Conservation (phyloP, 345 rosid genomes). For the Hirschfeldia incana region DNA sequence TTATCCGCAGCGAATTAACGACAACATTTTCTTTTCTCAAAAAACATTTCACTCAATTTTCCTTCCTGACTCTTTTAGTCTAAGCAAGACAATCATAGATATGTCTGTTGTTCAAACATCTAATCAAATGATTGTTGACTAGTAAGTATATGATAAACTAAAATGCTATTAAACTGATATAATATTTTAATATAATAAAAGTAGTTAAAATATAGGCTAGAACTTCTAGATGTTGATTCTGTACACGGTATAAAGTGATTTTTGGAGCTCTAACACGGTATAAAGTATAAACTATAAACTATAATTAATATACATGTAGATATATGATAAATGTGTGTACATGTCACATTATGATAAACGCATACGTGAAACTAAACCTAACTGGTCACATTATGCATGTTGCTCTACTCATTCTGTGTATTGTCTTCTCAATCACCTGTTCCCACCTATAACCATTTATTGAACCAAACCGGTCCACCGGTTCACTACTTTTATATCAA, state of each 20-base stretch:
- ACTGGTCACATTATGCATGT: constrained; percentile 37
- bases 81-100: not conserved
- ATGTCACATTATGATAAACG: not conserved
- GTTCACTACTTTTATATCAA: not conserved
- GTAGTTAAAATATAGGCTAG: not conserved
- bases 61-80: not conserved
- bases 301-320: not conserved
- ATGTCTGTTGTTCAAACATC: not conserved
- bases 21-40: not conserved
- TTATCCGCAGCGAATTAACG: too few relatives aligned
- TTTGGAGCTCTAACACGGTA: too few relatives aligned
- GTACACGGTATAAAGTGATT: not conserved
- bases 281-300: not conserved
- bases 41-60: not conserved
- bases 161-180: not conserved
- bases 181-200: too few relatives aligned
- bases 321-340: not conserved
- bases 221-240: not conserved
- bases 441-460: constrained; percentile 15
- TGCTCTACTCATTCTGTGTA: constrained; percentile 10
- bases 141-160: not conserved
- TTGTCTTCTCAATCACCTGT: constrained; percentile 18
- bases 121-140: not conserved
- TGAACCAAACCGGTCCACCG: constrained; percentile 22
- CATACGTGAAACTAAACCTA: constrained; percentile 31